Evolutionary conservation across 192 early-diverging fungal species (phyloP), one percentile per base, ranked within the genome.

Genomic region (Dimargaris cristalligena): DNA sequence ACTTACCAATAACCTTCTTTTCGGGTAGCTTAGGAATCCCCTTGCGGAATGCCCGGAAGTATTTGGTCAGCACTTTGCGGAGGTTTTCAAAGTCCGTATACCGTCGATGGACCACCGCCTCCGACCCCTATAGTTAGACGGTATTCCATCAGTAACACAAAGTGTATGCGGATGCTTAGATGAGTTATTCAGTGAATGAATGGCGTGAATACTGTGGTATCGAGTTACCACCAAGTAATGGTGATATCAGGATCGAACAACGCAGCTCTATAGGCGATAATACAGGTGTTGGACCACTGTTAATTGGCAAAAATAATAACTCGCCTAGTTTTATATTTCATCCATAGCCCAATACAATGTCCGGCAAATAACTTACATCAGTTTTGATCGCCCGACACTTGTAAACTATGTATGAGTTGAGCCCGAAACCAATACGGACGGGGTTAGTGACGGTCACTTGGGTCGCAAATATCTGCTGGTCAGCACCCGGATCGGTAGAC

Each of bases 81-180:
- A 74, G 60, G 1, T 68, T 18, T 14, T 59, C 69, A 59, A 74
- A 74, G 38, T 74, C 73, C 23, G 73, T 71, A 44, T 74, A 74
- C 10, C 73, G 62, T 0, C 73, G 52, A 47, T 71, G 73, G 10
- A 67, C 66, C 8, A 68, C 44, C 2, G 71, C 65, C 48, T 74
- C 71, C 56, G 71, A 68, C 33, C 71, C 73, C 0, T 69, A 67
- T n/a, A n/a, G n/a, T n/a, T n/a, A n/a, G n/a, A n/a, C n/a, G n/a
- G n/a, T n/a, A n/a, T n/a, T n/a, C n/a, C n/a, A n/a, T n/a, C n/a
- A n/a, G n/a, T n/a, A n/a, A n/a, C n/a, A n/a, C n/a, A n/a, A n/a
- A n/a, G n/a, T 69, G 71, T 54, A 73, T 41, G 38, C 8, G 38
- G 38, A 16, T 41, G 38, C 8, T 41, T 41, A 16, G 38, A 16